phyloP scores from a whole-genome alignment of 2,329 filamentous ascomycete species.

The Cucurbitaria berberidis region DNA sequence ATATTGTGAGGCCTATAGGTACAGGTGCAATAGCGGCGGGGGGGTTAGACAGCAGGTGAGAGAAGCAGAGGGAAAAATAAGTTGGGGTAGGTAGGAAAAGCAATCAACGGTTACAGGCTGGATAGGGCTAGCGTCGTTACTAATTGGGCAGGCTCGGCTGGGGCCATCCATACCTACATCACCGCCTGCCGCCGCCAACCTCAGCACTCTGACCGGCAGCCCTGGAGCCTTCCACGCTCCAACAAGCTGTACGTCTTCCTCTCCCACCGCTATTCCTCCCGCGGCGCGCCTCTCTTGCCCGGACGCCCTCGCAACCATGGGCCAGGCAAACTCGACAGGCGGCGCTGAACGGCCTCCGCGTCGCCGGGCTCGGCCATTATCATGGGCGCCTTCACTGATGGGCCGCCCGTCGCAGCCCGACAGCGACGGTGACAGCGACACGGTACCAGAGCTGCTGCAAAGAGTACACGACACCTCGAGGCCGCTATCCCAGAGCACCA shows the following conservation, averaged over 20 bases:
- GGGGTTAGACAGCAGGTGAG: background rate
- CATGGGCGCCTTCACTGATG: conserved; percentile 41
- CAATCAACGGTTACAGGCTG: background rate
- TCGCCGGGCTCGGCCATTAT: conserved; percentile 38
- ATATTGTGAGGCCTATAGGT: conserved; percentile 9
- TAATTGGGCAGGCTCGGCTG: conserved; percentile 13
- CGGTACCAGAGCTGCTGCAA: conserved; percentile 30
- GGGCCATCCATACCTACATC: conserved; percentile 18
- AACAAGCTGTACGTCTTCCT: conserved; percentile 4
- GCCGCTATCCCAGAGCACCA: conserved; percentile 29
- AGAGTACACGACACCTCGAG: conserved; percentile 19
- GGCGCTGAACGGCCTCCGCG: conserved; percentile 30
- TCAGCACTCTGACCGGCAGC: conserved; percentile 13
- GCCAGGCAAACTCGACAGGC: conserved; percentile 47
- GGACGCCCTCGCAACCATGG: conserved; percentile 44
- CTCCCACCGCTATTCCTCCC: conserved; percentile 2
- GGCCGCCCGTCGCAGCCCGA: conserved; percentile 22
- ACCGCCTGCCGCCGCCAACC: conserved; percentile 15
- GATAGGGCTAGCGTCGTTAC: conserved; percentile 7
- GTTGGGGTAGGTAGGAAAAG: conserved; percentile 4
- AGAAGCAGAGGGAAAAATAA: background rate
- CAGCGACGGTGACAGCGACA: conserved; percentile 22
- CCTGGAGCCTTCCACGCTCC: conserved; percentile 12
- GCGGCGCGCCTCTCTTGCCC: conserved; percentile 31
- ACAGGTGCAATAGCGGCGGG: conserved; percentile 1